phyloP scores from a whole-genome alignment of 352 stramenopile genomes.

The Phytophthora quininea region DNA sequence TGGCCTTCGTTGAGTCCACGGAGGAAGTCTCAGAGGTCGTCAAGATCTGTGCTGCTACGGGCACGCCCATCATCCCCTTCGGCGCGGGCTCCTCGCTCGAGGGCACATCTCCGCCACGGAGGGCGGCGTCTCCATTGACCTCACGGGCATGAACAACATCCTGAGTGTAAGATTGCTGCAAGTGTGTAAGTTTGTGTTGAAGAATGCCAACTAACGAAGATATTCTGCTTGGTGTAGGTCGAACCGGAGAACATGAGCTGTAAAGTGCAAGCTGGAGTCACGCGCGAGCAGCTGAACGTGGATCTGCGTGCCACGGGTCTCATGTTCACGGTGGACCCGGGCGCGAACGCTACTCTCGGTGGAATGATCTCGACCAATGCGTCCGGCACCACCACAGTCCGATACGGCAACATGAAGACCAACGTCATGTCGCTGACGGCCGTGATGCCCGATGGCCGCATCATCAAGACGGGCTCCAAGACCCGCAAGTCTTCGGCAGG shows the following conservation, averaged over 20 bases:
- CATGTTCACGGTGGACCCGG: slow-evolving; percentile 97
- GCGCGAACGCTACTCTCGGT: slow-evolving; percentile 95
- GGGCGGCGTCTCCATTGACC: slow-evolving; percentile 92
- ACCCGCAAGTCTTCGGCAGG: slow-evolving; percentile 97
- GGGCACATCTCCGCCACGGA: slow-evolving; percentile 94
- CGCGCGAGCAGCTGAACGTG: slow-evolving; percentile 91
- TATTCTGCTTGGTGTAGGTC: slow-evolving; percentile 25
- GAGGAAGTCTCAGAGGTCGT: slow-evolving; percentile 92
- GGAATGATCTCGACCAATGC: slow-evolving; percentile 95
- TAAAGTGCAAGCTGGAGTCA: slow-evolving; percentile 94
- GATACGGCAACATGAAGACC: slow-evolving; percentile 96
- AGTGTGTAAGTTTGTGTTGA: slow-evolving; percentile 2
- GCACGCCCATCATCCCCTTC: slow-evolving; percentile 95
- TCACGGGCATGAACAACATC: slow-evolving; percentile 85
- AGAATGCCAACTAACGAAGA: background rate
- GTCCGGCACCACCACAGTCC: slow-evolving; percentile 90
- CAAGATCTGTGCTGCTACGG: slow-evolving; percentile 82
- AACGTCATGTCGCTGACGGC: slow-evolving; percentile 94
- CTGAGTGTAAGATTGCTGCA: slow-evolving; percentile 37
- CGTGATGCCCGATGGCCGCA: slow-evolving; percentile 90
- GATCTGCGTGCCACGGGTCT: slow-evolving; percentile 88
- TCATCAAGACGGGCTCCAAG: slow-evolving; percentile 91
- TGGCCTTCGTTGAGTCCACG: slow-evolving; percentile 87
- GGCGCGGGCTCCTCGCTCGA: slow-evolving; percentile 93
- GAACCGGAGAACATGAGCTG: slow-evolving; percentile 90